These are phyloP conservation scores for Lathyrus oleraceus DNA, from an alignment of 306 rosid species.

Conservation along the genomic window DNA sequence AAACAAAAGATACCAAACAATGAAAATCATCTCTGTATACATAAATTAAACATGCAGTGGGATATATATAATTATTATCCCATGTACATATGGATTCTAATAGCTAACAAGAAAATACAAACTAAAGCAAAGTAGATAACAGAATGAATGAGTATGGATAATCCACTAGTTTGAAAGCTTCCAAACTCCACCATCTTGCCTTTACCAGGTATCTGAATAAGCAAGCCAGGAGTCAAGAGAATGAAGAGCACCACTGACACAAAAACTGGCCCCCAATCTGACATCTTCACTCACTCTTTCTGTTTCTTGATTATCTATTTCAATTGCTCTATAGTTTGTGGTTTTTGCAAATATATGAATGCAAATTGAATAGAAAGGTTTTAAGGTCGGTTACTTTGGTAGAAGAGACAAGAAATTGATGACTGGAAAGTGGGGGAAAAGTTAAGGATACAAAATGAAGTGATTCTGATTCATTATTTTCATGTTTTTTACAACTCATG, in stretches of 20 bases:
- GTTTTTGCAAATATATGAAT: conserved; percentile 11
- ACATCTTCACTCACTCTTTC: conserved; percentile 46
- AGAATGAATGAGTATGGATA: conserved; percentile 74
- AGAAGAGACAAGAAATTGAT: conserved; percentile 32
- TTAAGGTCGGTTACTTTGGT: conserved; percentile 13
- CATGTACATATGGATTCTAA: conserved; percentile 68
- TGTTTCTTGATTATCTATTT: neutral
- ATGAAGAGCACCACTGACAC: conserved; percentile 83
- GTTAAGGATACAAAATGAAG: conserved; percentile 4
- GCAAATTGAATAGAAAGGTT: neutral
- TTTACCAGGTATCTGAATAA: conserved; percentile 79
- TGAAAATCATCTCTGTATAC: neutral
- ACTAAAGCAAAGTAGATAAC: conserved; percentile 72
- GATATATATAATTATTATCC: conserved; percentile 33
- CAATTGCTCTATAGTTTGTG: conserved; percentile 5
- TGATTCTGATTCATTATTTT: conserved; percentile 25
- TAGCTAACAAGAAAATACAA: conserved; percentile 78
- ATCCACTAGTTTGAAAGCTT: conserved; percentile 73
- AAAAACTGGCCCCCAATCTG: conserved; percentile 96
- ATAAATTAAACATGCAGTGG: neutral
- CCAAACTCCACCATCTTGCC: conserved; percentile 62
- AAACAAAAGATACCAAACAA: neutral
- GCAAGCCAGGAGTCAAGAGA: conserved; percentile 77
- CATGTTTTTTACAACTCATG: conserved; percentile 25
- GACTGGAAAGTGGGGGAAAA: conserved; percentile 21